Base-by-base conservation (phyloP, 2,329 filamentous ascomycete species). In the Thelonectria olida region DNA sequence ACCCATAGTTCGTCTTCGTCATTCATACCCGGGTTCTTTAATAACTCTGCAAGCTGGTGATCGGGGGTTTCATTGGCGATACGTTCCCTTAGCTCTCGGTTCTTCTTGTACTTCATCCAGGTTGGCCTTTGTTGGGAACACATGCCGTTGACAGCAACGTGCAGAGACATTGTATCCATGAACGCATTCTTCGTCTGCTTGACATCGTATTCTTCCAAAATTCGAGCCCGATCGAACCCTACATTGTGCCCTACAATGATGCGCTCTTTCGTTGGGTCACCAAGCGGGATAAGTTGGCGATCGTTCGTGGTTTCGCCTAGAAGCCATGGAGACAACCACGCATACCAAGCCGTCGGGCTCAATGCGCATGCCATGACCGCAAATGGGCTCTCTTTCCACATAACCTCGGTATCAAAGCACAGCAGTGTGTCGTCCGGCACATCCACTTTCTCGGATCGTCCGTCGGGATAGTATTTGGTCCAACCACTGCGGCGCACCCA, bases 141-240 rank as follows among this genome's bases (percentile, higher is more conserved):
- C 96, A 99, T 99, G 64, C 96, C 96, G 74, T 99, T 99, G 22
- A 97, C 95, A 2, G 96, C 96, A 7, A 97, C 95, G 75, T 99
- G 96, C 19, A 99, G 81, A 2, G 95, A 98, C 96, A 99, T 99
- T 27, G 96, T 99, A 75, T 99, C 96, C 52, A 99, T 79, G 74
- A 97, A 99, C 42, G 88, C 90, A 68, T 93, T 98, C 38, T 88
- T 87, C 1, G 92, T 90, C 75, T 97, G 95, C 55, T 87, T 82
- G 39, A 98, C 78, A 71, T 90, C 85, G 75, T 99, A 99, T 75
- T 99, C 96, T 74, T 99, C 96, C 19, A 89, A 78, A 55, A 97
- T 87, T 34, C 96, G 86, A 15, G 95, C 95, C 22, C 96, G 86
- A 74, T 99, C 96, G 75, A 96, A 99, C 19, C 96, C 96, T 60